These are phyloP conservation scores for Crithidia brevicula DNA, from an alignment of 208 protist genomes.

Conservation along the genomic window DNA sequence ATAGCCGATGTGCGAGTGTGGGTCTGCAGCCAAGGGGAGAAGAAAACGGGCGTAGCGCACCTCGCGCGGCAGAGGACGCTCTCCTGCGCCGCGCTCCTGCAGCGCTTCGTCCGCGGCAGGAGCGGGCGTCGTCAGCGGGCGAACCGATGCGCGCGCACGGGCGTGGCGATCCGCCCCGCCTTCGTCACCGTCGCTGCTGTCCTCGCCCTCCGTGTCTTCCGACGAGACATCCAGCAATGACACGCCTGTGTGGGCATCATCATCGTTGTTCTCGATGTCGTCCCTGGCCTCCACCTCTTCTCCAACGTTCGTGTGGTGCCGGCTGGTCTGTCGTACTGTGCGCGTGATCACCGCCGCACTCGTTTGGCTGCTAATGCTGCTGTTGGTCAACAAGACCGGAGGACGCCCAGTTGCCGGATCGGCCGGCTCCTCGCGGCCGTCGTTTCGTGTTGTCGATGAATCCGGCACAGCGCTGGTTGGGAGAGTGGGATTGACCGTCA, in stretches of 20 bases:
- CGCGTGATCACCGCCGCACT: background rate
- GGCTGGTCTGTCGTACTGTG: background rate
- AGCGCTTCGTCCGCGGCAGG: background rate
- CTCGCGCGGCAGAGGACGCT: slow-evolving; percentile 3
- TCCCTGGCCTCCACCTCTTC: background rate
- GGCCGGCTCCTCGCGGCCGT: too few relatives aligned
- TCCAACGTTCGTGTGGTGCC: background rate
- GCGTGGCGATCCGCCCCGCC: background rate
- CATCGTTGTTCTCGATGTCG: slow-evolving; percentile 9
- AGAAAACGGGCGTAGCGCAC: slow-evolving; percentile 22
- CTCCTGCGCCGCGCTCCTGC: background rate
- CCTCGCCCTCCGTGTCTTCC: slow-evolving; percentile 25
- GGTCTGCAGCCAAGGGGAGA: slow-evolving; percentile 31
- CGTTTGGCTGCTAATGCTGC: background rate
- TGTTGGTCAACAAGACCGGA: background rate
- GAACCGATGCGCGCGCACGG: background rate
- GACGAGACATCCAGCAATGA: slow-evolving; percentile 9
- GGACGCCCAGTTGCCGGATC: too few relatives aligned
- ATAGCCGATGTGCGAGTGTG: slow-evolving; percentile 55
- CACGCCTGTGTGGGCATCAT: background rate
- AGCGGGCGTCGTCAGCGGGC: background rate
- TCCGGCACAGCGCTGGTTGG: too few relatives aligned
- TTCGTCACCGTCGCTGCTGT: slow-evolving; percentile 4
- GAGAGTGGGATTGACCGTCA: too few relatives aligned
- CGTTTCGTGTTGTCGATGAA: too few relatives aligned